Conservation (phyloP, 257 asterid species). For the Primulina eburnea region DNA sequence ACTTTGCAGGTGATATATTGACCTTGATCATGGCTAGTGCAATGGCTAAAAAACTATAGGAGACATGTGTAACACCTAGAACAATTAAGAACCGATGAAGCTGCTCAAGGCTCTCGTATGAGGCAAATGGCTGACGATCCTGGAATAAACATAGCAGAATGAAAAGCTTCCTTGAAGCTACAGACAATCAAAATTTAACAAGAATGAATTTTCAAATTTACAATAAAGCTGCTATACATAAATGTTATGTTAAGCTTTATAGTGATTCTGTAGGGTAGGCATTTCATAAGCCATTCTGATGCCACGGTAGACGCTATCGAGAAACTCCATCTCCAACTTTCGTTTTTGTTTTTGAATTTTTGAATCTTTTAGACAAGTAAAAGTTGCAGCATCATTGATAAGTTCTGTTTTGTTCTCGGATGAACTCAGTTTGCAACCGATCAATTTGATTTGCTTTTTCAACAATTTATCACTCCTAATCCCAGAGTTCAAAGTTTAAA, state of each 20-base stretch:
- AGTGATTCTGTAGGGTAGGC: not conserved
- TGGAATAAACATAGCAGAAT: constrained; percentile 25
- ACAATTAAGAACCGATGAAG: constrained; percentile 88
- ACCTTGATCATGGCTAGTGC: constrained; percentile 93
- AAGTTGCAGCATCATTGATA: not conserved
- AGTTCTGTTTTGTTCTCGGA: not conserved
- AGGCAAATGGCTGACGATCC: constrained; percentile 82
- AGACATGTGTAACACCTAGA: constrained; percentile 76
- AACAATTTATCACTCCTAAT: too few relatives aligned
- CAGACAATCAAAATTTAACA: too few relatives aligned
- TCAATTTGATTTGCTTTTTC: too few relatives aligned
- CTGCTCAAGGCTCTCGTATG: constrained; percentile 94
- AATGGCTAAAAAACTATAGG: constrained; percentile 71
- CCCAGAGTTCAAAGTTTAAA: too few relatives aligned
- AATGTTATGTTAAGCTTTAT: too few relatives aligned
- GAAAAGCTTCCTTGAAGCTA: not conserved
- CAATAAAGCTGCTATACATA: not conserved
- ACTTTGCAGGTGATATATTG: constrained; percentile 18
- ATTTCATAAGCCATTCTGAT: not conserved
- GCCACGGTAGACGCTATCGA: not conserved
- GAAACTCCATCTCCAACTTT: too few relatives aligned
- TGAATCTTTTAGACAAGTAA: not conserved
- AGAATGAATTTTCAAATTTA: not conserved
- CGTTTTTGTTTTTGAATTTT: too few relatives aligned
- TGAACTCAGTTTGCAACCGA: not conserved